Evolutionary conservation across 345 rosid species (phyloP).

Genomic region (Eucalyptus pauciflora): DNA sequence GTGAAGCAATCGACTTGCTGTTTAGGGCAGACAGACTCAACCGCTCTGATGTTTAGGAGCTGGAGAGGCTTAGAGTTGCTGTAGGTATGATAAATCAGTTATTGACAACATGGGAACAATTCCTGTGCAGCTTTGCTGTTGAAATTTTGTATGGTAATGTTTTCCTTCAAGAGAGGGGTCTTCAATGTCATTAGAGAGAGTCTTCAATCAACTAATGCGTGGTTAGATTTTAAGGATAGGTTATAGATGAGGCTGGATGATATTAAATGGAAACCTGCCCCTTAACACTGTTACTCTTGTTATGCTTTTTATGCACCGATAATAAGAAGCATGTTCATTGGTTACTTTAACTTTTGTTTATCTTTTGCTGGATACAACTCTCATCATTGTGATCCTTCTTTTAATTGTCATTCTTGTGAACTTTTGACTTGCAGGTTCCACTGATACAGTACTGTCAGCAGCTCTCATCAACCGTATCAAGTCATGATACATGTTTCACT

Average conservation of each 20-base stretch:
- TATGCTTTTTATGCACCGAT: background rate
- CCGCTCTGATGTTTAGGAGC: background rate
- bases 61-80: background rate
- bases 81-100: background rate
- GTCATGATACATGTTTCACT: constrained; percentile 85
- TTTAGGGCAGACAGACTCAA: background rate
- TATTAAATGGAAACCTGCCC: background rate
- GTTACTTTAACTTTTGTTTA: background rate
- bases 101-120: background rate
- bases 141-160: background rate
- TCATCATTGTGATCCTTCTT: background rate
- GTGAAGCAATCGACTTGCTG: background rate
- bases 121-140: background rate
- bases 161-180: background rate
- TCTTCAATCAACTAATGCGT: background rate
- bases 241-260: background rate
- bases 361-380: background rate
- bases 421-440: constrained; percentile 57
- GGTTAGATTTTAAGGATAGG: background rate
- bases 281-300: background rate
- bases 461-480: constrained; percentile 70
- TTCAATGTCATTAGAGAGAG: background rate
- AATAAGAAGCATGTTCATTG: background rate
- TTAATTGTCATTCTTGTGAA: background rate
- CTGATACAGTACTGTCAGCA: constrained; percentile 81